Percentiles rank a stretch among this genome's conserved stretches.
These are phyloP conservation scores for Petunia hybrid DNA, from an alignment of 305 asterid species.

Conservation along the genomic window DNA sequence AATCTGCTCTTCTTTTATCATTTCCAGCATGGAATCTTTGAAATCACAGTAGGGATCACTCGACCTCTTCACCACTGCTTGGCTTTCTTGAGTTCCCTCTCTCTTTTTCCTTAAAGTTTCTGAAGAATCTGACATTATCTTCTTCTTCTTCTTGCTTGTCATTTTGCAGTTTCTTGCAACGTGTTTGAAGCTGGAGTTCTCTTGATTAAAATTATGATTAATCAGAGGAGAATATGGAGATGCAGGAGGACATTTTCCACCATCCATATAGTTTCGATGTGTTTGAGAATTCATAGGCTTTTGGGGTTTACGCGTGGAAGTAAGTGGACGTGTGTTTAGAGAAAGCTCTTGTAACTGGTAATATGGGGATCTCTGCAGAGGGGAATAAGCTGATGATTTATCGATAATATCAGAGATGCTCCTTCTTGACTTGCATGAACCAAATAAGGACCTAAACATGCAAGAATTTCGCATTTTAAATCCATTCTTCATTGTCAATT, in stretches of 20 bases:
- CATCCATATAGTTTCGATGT: not conserved
- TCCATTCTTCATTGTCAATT: constrained; percentile 34
- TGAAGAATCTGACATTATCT: not conserved
- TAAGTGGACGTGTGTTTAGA: constrained; percentile 35
- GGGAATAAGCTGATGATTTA: not conserved
- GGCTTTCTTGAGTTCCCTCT: constrained; percentile 42
- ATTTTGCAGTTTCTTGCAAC: not conserved
- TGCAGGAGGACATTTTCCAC: constrained; percentile 15
- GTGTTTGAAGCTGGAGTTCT: too few species aligned
- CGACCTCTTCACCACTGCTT: constrained; percentile 63
- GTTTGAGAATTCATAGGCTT: not conserved
- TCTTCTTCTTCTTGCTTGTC: not conserved
- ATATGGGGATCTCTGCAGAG: not conserved
- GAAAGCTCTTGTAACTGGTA: constrained; percentile 29
- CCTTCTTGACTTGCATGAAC: constrained; percentile 38
- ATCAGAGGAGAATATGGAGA: constrained; percentile 25
- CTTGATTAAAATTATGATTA: too few species aligned
- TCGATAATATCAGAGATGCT: constrained; percentile 22
- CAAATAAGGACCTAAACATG: constrained; percentile 32
- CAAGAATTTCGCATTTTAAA: constrained; percentile 35
- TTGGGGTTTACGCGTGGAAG: constrained; percentile 28
- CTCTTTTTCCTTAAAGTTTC: constrained; percentile 12
- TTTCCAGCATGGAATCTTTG: constrained; percentile 63
- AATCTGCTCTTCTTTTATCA: constrained; percentile 58
- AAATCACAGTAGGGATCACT: constrained; percentile 60